Conservation (phyloP, 2,329 filamentous ascomycete genomes). For the Aspergillus quadrilineatus region DNA sequence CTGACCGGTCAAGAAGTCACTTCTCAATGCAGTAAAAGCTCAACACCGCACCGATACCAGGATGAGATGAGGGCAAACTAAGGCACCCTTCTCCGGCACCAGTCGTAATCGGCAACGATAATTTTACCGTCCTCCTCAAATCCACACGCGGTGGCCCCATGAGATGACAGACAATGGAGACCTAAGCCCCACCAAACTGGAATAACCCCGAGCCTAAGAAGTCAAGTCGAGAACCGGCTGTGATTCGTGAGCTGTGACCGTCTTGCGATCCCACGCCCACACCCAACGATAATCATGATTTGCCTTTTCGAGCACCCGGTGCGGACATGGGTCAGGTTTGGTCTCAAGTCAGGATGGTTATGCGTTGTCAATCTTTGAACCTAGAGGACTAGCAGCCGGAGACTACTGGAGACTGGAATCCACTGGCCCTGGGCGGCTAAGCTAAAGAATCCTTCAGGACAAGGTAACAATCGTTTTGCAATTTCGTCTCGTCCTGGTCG, state of each 20-base stretch:
- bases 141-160: not conserved
- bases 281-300: not conserved
- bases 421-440: not conserved
- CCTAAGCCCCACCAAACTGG: not conserved
- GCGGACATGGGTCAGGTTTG: not conserved
- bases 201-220: not conserved
- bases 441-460: not conserved
- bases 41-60: not conserved
- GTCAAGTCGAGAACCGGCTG: not conserved
- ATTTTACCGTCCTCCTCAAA: not conserved
- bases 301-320: not conserved
- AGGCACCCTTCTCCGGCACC: not conserved
- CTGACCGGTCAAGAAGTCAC: not conserved
- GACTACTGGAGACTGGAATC: not conserved
- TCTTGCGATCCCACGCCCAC: not conserved
- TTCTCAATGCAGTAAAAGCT: not conserved
- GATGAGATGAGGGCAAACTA: not conserved
- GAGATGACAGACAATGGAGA: not conserved
- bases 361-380: slow-evolving; percentile 3
- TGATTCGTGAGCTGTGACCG: not conserved
- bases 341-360: not conserved
- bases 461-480: not conserved
- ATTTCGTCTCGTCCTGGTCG: not conserved
- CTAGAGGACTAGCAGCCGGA: not conserved
- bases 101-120: not conserved